phyloP scores from a whole-genome alignment of 2,329 filamentous ascomycete species.

The Saccharata proteae region DNA sequence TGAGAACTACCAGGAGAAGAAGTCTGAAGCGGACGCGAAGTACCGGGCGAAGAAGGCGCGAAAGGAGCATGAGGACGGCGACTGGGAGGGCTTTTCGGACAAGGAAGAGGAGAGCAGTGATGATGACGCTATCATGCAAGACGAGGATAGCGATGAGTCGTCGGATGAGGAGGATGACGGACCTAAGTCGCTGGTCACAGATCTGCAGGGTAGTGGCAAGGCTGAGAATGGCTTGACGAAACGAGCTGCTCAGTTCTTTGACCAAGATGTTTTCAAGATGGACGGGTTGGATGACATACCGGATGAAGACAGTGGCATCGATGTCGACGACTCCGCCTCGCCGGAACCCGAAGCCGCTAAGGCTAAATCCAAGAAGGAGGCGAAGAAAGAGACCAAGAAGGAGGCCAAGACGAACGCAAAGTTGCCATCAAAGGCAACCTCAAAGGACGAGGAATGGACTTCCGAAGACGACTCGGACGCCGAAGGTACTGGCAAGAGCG shows the following conservation, averaged over 20 bases:
- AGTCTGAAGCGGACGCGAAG: constrained; percentile 71
- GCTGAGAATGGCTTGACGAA: constrained; percentile 58
- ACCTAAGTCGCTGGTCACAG: constrained; percentile 45
- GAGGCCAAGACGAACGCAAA: not conserved
- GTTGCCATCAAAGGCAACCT: constrained; percentile 10
- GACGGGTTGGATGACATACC: constrained; percentile 45
- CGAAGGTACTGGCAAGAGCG: constrained; percentile 28
- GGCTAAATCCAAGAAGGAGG: constrained; percentile 11
- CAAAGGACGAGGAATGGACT: constrained; percentile 19
- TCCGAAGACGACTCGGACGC: constrained; percentile 21
- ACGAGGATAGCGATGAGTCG: constrained; percentile 53
- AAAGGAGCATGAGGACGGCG: constrained; percentile 59
- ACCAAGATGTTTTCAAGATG: constrained; percentile 88
- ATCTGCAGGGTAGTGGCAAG: constrained; percentile 44
- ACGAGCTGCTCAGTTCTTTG: constrained; percentile 79
- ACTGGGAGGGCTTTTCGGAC: constrained; percentile 82
- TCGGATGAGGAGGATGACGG: constrained; percentile 43
- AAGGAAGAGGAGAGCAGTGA: constrained; percentile 44
- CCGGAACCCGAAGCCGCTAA: constrained; percentile 12
- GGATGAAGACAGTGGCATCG: constrained; percentile 30
- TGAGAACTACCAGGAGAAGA: constrained; percentile 68
- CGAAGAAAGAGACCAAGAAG: constrained; percentile 10
- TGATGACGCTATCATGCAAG: constrained; percentile 45
- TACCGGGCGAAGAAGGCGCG: constrained; percentile 81
- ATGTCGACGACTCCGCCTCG: constrained; percentile 21